Evolutionary conservation across 2,329 filamentous ascomycete species (phyloP).

Genomic region (Aureobasidium subglaciale): DNA sequence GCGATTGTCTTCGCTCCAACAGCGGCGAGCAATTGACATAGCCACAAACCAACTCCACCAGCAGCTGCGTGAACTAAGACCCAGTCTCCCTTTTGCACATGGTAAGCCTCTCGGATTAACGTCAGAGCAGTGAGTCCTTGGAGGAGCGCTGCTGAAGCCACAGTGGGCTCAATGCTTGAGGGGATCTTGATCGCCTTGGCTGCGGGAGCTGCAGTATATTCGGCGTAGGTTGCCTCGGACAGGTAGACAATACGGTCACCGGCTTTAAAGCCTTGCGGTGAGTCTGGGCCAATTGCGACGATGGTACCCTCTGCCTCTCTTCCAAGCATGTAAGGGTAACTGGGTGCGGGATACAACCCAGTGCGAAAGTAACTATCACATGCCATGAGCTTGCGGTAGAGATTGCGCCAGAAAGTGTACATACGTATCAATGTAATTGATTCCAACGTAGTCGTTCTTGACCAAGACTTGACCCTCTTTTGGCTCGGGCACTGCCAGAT

Average conservation of each 20-base stretch:
- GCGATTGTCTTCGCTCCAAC: constrained; percentile 74
- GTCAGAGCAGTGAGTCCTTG: constrained; percentile 80
- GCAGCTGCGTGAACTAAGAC: constrained; percentile 79
- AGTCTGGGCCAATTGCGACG: constrained; percentile 50
- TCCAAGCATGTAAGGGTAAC: constrained; percentile 68
- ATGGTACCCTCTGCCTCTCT: constrained; percentile 71
- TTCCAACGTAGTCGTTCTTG: constrained; percentile 69
- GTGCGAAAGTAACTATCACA: constrained; percentile 66
- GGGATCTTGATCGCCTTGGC: constrained; percentile 57
- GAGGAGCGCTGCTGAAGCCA: constrained; percentile 62
- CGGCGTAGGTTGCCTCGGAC: constrained; percentile 48
- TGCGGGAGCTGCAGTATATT: constrained; percentile 51
- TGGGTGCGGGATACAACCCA: constrained; percentile 65
- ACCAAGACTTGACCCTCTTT: constrained; percentile 69
- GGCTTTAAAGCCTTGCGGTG: constrained; percentile 47
- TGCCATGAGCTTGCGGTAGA: background rate
- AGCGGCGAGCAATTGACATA: constrained; percentile 65
- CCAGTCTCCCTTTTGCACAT: constrained; percentile 70
- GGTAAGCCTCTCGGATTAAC: constrained; percentile 64
- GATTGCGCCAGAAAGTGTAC: constrained; percentile 18
- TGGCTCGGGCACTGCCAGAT: constrained; percentile 62
- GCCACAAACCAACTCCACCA: constrained; percentile 68
- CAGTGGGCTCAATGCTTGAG: constrained; percentile 50
- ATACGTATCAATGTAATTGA: constrained; percentile 85
- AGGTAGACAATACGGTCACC: constrained; percentile 71